Base-by-base conservation (phyloP, 1,139 yeast species). In the Saccharomyces hybrid region DNA sequence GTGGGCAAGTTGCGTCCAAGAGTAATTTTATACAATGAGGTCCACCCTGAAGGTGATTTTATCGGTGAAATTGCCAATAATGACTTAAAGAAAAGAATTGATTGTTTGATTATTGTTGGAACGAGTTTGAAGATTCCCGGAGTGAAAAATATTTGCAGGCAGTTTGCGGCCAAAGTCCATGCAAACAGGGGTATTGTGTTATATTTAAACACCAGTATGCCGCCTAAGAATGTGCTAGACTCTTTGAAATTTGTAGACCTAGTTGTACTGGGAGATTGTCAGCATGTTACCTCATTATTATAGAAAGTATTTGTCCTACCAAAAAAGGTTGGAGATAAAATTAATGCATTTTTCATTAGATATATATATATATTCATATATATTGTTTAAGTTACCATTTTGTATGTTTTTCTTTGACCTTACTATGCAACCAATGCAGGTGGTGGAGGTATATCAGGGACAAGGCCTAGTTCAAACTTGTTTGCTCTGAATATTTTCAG, bases 51-150 rank as follows among this genome's bases (percentile, higher is more conserved):
- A 66, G 85, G 91, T 49, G 96, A 89, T 57, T 78, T 84, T 4
- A 81, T 89, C 52, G 90, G 96, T 1, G 79, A 81, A 54, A 85
- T 91, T 1, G 78, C 90, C 5, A 83, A 80, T 57, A 72, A 76
- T 5, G 96, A 89, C 68, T 68, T 88, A 52, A 77, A 76, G 60
- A 71, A 80, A 49, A 79, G 76, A 58, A 91, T 95, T 0, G 96
- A 89, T 66, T 82, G 90, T 63, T 72, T 89, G 53, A 74, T 89
- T 23, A 87, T 89, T 48, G 91, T 87, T 68, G 96, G 96, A 1
- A 89, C 96, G 0, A 84, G 95, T 1, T 72, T 89, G 54, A 85
- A 85, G 65, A 93, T 89, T 16, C 96, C 95, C 14, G 96, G 96
- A 0, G 95, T 89, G 11, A 79, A 84, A 66, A 78, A 86, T 60